phyloP scores from a whole-genome alignment of 257 asterid species.

The Solanum pinnatisectum region DNA sequence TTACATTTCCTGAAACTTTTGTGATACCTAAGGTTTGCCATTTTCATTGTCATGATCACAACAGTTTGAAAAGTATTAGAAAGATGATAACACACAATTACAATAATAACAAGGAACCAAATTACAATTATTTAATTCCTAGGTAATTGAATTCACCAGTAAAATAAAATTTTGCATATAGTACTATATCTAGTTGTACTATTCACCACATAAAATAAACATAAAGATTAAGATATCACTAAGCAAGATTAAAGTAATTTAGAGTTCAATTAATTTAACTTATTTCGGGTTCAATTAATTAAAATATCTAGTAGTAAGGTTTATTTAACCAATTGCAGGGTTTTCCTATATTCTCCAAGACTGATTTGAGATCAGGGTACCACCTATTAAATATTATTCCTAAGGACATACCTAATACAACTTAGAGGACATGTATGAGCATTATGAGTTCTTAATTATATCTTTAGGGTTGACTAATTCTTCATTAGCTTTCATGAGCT shows the following conservation, averaged over 20 bases:
- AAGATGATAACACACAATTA: not conserved
- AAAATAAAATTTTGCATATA: not conserved
- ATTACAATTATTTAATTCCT: not conserved
- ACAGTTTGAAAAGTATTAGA: not conserved
- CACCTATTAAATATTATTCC: not conserved
- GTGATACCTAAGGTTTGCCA: constrained; percentile 76
- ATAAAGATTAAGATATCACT: constrained; percentile 4
- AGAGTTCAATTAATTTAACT: not conserved
- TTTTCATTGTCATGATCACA: constrained; percentile 47
- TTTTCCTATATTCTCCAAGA: no score
- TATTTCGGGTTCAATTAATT: not conserved
- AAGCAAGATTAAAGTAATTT: not conserved
- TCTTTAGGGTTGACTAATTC: not conserved
- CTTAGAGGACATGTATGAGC: no score
- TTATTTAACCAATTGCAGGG: no score
- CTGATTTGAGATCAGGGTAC: not conserved
- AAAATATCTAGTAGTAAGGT: not conserved
- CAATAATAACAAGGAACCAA: not conserved
- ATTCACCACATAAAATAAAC: constrained; percentile 34
- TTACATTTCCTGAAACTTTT: constrained; percentile 70
- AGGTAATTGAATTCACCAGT: constrained; percentile 5
- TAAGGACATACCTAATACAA: no score
- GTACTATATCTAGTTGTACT: not conserved
- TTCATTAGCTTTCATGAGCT: not conserved
- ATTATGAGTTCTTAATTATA: not conserved